Evolutionary conservation across 108 stramenopile species (phyloP).

Genomic region (Seminavis robusta): DNA sequence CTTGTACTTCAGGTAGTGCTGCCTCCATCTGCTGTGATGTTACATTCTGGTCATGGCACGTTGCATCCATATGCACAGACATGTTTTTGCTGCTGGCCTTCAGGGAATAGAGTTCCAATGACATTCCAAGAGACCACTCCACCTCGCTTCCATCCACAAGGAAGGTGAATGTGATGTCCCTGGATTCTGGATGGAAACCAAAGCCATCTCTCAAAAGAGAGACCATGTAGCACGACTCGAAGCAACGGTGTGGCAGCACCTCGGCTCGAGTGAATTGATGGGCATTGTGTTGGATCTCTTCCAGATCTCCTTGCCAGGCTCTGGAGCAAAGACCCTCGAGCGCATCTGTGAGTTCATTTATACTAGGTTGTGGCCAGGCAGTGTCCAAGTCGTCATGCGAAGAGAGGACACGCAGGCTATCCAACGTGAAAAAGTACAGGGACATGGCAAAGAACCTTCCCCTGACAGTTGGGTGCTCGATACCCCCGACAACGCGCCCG

Average conservation of each 20-base stretch:
- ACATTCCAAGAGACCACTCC: conserved; percentile 89
- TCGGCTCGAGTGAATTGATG: conserved; percentile 74
- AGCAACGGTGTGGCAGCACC: conserved; percentile 80
- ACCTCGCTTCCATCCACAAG: conserved; percentile 85
- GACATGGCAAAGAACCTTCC: conserved; percentile 92
- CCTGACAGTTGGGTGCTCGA: conserved; percentile 76
- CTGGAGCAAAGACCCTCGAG: conserved; percentile 76
- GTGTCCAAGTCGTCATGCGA: conserved; percentile 45
- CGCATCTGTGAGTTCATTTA: conserved; percentile 75
- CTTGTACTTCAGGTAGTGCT: too few species aligned
- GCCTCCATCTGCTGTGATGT: too few species aligned
- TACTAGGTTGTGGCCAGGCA: conserved; percentile 83
- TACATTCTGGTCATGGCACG: too few species aligned
- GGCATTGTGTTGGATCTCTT: conserved; percentile 51
- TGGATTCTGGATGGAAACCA: conserved; percentile 73
- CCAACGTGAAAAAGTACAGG: conserved; percentile 88
- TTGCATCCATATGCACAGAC: too few species aligned
- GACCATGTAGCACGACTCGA: conserved; percentile 88
- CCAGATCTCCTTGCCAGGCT: conserved; percentile 75
- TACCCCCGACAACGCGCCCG: conserved; percentile 61
- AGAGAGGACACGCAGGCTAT: conserved; percentile 82
- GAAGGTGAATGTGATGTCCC: conserved; percentile 85
- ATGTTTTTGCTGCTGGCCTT: too few species aligned
- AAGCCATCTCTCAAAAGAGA: conserved; percentile 86
- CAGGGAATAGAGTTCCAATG: conserved; percentile 50